These are phyloP conservation scores for Hypoxylon sp. DNA, from an alignment of 2,329 filamentous ascomycete genomes.

Conservation along the genomic window DNA sequence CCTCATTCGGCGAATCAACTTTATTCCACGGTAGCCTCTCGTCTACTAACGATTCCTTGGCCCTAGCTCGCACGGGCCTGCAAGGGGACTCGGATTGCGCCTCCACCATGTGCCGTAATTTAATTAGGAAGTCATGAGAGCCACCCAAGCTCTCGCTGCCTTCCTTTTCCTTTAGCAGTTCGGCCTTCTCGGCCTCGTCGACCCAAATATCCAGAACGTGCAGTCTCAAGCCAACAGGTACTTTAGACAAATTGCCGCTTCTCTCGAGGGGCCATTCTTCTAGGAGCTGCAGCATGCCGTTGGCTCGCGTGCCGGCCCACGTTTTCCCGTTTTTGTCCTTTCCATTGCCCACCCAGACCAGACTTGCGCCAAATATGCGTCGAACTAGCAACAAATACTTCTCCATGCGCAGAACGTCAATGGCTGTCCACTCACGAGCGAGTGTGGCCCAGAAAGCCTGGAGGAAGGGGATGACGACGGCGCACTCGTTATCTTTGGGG, in stretches of 20 bases:
- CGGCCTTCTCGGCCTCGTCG: constrained; percentile 85
- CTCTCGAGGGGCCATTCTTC: constrained; percentile 61
- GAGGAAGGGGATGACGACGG: constrained; percentile 64
- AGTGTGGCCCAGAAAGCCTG: constrained; percentile 80
- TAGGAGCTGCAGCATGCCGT: constrained; percentile 61
- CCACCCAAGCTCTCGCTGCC: constrained; percentile 53
- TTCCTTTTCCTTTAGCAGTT: constrained; percentile 62
- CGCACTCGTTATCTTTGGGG: constrained; percentile 41
- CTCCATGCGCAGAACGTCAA: constrained; percentile 85
- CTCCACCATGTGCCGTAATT: constrained; percentile 69
- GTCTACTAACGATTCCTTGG: constrained; percentile 79
- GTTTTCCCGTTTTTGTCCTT: constrained; percentile 53
- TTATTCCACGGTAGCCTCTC: constrained; percentile 77
- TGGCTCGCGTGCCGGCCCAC: constrained; percentile 41
- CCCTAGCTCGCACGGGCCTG: constrained; percentile 79
- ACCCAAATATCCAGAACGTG: constrained; percentile 93
- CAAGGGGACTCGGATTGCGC: constrained; percentile 71
- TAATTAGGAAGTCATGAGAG: constrained; percentile 65
- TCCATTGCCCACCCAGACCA: constrained; percentile 63
- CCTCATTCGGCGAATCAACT: constrained; percentile 56
- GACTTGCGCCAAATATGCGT: constrained; percentile 80
- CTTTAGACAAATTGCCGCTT: constrained; percentile 62
- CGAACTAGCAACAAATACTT: constrained; percentile 92
- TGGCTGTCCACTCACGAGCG: constrained; percentile 76
- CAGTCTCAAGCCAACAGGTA: constrained; percentile 87